These are phyloP conservation scores for Pseudonitzschia pungens DNA, from an alignment of 108 stramenopile species.

Conservation along the genomic window DNA sequence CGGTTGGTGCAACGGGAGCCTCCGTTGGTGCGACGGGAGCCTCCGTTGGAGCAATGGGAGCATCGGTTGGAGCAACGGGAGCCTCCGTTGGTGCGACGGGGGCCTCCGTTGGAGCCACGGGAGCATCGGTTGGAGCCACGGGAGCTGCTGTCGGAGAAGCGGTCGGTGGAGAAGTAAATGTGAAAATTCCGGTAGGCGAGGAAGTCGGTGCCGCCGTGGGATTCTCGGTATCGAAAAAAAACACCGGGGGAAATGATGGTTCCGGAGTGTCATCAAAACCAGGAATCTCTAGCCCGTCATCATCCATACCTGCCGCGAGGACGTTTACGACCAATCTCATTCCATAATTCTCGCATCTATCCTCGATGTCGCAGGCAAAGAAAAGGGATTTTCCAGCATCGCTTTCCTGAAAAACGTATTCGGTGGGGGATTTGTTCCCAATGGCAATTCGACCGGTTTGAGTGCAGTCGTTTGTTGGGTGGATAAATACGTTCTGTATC, in stretches of 20 bases:
- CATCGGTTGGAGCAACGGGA: neutral
- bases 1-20: neutral
- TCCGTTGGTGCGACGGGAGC: too few relatives aligned
- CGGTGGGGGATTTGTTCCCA: neutral
- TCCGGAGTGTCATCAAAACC: neutral
- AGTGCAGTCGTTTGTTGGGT: slow-evolving; percentile 7
- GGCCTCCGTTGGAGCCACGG: neutral
- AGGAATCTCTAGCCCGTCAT: neutral
- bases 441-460: slow-evolving; percentile 3
- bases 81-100: slow-evolving; percentile 3
- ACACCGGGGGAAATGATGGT: neutral
- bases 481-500: slow-evolving; percentile 11
- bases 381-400: slow-evolving; percentile 12
- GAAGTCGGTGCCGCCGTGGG: neutral
- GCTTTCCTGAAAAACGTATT: neutral
- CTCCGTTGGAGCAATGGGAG: too few relatives aligned
- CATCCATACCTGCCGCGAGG: neutral
- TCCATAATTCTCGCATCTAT: neutral
- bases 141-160: neutral
- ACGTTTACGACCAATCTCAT: slow-evolving; percentile 12
- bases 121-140: neutral
- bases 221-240: neutral
- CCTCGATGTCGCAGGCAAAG: slow-evolving; percentile 12
- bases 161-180: neutral
- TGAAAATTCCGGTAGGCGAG: neutral